Percentiles rank a stretch among this genome's conserved stretches.
Evolutionary conservation across 2,329 filamentous ascomycete species (phyloP).

Genomic region (Sclerotiophoma versabilis): DNA sequence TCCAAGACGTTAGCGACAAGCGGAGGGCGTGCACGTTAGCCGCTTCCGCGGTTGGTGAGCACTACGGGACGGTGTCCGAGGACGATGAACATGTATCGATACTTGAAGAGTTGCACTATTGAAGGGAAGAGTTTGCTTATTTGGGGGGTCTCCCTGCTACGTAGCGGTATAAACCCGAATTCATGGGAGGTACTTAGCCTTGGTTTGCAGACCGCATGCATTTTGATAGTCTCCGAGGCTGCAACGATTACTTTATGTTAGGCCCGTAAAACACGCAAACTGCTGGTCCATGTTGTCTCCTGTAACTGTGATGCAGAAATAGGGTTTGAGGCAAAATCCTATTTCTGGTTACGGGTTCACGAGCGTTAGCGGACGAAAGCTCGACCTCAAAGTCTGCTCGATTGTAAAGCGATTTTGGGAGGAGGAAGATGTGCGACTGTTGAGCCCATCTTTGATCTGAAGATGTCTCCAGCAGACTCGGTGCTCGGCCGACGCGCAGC

Average conservation of each 20-base stretch:
- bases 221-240: no score
- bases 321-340: slow-evolving; percentile 7
- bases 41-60: slow-evolving; percentile 5
- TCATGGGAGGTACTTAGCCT: not conserved
- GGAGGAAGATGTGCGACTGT: not conserved
- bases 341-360: slow-evolving; percentile 2
- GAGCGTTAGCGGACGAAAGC: not conserved
- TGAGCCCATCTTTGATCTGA: not conserved
- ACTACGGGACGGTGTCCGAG: slow-evolving; percentile 2
- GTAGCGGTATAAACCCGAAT: not conserved
- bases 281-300: no score
- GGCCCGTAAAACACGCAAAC: no score
- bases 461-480: not conserved
- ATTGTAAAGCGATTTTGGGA: not conserved
- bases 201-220: not conserved
- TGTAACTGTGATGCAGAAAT: no score
- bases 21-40: slow-evolving; percentile 1
- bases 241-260: no score
- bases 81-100: not conserved
- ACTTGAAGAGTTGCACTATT: not conserved
- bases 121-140: not conserved
- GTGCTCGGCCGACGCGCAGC: slow-evolving; percentile 30
- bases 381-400: not conserved
- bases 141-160: not conserved
- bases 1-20: slow-evolving; percentile 13